These are phyloP conservation scores for Arabis alpina DNA, from an alignment of 345 rosid genomes.

Conservation along the genomic window DNA sequence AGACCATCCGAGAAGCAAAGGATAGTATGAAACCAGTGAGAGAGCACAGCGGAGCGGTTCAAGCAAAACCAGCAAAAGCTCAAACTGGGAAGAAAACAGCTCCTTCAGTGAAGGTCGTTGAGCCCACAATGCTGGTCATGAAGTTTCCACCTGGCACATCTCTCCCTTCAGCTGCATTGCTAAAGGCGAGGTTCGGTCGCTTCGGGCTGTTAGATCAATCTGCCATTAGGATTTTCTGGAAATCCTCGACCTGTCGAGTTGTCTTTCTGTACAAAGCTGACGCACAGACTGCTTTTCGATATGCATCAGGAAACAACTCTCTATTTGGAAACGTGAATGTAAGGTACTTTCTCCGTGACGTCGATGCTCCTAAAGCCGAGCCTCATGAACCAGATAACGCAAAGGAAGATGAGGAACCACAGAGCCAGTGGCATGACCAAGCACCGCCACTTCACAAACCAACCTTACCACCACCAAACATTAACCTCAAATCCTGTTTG, in stretches of 20 bases:
- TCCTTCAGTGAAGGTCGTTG: slow-evolving; percentile 56
- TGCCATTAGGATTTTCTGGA: slow-evolving; percentile 92
- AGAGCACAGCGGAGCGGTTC: slow-evolving; percentile 48
- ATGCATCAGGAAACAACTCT: slow-evolving; percentile 68
- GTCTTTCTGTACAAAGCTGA: slow-evolving; percentile 84
- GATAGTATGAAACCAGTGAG: slow-evolving; percentile 49
- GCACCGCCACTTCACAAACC: slow-evolving; percentile 48
- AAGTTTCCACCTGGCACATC: slow-evolving; percentile 87
- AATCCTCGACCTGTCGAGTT: slow-evolving; percentile 85
- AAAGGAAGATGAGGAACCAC: slow-evolving; percentile 42
- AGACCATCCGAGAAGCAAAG: slow-evolving; percentile 47
- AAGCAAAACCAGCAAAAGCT: slow-evolving; percentile 49
- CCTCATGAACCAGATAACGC: slow-evolving; percentile 49
- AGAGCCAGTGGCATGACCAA: slow-evolving; percentile 41
- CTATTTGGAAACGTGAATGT: slow-evolving; percentile 78
- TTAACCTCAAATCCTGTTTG: slow-evolving; percentile 81
- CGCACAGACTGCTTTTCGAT: slow-evolving; percentile 80
- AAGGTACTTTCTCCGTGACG: slow-evolving; percentile 68
- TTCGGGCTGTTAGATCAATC: slow-evolving; percentile 89
- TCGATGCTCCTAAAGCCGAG: slow-evolving; percentile 67
- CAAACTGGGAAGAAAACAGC: slow-evolving; percentile 55
- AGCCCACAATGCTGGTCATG: slow-evolving; percentile 98
- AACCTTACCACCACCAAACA: slow-evolving; percentile 44
- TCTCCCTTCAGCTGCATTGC: slow-evolving; percentile 85
- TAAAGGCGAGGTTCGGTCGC: slow-evolving; percentile 94